Base-by-base conservation (phyloP, 306 rosid species). In the Albizia julibrissin region DNA sequence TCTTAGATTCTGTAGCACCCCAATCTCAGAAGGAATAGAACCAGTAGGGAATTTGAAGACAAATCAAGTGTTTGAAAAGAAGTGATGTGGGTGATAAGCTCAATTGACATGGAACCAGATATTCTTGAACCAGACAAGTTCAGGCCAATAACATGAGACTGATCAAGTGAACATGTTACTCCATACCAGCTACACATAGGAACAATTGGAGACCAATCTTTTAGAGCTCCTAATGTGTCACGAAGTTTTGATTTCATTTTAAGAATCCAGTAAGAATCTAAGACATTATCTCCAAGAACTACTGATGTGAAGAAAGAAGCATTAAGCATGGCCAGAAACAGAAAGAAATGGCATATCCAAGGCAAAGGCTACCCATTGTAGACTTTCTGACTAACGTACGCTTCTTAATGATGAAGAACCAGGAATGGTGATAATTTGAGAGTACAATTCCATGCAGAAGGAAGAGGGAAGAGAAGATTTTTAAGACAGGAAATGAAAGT, bases 1-100 rank as follows among this genome's bases (percentile, higher is more conserved):
- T 77, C 79, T 82, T 72, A 95, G 93, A 85, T 85, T 88, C 84
- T 87, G 90, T 80, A 92, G 94, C 81, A 66, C 79, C 12, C 93
- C 87, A 21, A 95, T 77, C 83, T 89, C 93, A 37, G 89, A 76
- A 80, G 99, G 96, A 65, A 95, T 89, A 16, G 86, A 83, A 12
- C 99, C 98, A n/a, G 87, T 80, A 95, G 88, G 22, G 77, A 83
- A 81, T 95, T 95, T 37, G 89, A 89, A 42, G 99, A 93, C 87
- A 95, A 83, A 86, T 95, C 99, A 44, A 95, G 91, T 33, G 85
- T 84, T 93, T 89, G 89, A 79, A 95, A 91, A 52, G 90, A 83
- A 82, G 81, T 42, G 69, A 95, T 80, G 49, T 74, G 85, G 73
- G 85, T 86, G 43, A 93, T 85, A 43, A 93, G 78, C 80, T 90